Conservation (phyloP, 192 early-diverging fungal species). For the Umbelopsis sp. region DNA sequence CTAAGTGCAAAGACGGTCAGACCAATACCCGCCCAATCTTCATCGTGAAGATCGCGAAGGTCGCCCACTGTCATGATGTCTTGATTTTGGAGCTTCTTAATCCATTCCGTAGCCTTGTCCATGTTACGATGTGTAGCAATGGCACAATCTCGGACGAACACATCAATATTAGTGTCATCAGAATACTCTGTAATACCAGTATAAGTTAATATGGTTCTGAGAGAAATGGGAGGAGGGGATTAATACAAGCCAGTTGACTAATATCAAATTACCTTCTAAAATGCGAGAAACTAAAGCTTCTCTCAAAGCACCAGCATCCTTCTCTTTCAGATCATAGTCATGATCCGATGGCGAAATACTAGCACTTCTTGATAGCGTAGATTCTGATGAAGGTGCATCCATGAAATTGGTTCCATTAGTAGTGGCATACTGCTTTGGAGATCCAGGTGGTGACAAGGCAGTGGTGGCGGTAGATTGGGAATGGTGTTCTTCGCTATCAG, state of each 20-base stretch:
- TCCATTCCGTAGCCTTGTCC: slow-evolving; percentile 79
- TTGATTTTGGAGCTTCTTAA: slow-evolving; percentile 67
- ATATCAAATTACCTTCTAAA: slow-evolving; percentile 42
- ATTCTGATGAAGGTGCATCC: not conserved
- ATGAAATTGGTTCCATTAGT: not conserved
- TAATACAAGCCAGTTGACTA: too few species aligned
- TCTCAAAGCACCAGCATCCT: not conserved
- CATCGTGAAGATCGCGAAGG: slow-evolving; percentile 69
- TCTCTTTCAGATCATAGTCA: not conserved
- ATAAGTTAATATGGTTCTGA: not conserved
- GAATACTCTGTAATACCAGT: slow-evolving; percentile 30
- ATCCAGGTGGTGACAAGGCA: not conserved
- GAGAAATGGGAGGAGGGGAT: too few species aligned
- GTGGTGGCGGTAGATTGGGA: not conserved
- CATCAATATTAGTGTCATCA: slow-evolving; percentile 66
- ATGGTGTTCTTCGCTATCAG: slow-evolving; percentile 1
- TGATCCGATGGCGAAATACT: not conserved
- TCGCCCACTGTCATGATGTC: slow-evolving; percentile 84
- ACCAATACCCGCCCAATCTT: slow-evolving; percentile 71
- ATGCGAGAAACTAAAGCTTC: slow-evolving; percentile 32
- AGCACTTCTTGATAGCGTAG: not conserved
- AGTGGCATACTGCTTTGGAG: not conserved
- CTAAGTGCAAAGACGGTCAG: slow-evolving; percentile 59
- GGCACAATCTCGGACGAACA: slow-evolving; percentile 70
- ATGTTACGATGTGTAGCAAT: slow-evolving; percentile 60